phyloP scores from a whole-genome alignment of 495 filamentous ascomycete species.

The Glonium stellatum region DNA sequence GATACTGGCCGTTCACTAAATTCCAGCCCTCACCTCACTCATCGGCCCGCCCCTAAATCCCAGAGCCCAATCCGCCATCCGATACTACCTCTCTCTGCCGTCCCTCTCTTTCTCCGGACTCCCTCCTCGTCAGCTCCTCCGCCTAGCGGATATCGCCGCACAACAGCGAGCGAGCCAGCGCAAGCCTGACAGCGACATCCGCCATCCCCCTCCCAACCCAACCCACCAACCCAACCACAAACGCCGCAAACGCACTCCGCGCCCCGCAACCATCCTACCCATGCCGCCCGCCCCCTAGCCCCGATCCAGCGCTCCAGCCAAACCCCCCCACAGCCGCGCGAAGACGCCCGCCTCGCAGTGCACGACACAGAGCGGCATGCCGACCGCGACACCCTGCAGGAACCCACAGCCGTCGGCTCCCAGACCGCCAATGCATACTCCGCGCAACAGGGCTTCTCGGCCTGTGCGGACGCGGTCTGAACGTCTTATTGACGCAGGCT shows the following conservation, averaged over 20 bases:
- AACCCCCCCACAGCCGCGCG: neutral
- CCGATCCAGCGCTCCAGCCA: slow-evolving; percentile 14
- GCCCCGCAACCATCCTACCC: neutral
- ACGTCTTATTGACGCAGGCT: slow-evolving; percentile 55
- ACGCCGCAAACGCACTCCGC: slow-evolving; percentile 12
- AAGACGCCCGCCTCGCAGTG: slow-evolving; percentile 8
- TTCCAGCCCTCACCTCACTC: too few relatives aligned
- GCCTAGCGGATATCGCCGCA: slow-evolving; percentile 7
- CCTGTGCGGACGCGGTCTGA: slow-evolving; percentile 60
- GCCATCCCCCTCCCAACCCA: slow-evolving; percentile 21
- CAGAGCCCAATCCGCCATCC: slow-evolving; percentile 48
- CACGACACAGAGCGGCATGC: slow-evolving; percentile 5
- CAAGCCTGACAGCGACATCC: slow-evolving; percentile 8
- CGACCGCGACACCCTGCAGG: slow-evolving; percentile 38
- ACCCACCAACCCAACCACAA: slow-evolving; percentile 8
- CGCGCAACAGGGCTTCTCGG: slow-evolving; percentile 48
- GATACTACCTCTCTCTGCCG: slow-evolving; percentile 42
- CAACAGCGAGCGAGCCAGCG: slow-evolving; percentile 7
- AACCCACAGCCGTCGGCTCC: slow-evolving; percentile 45
- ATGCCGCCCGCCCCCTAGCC: neutral
- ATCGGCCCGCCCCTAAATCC: slow-evolving; percentile 48
- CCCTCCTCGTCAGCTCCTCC: slow-evolving; percentile 33
- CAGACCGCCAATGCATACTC: slow-evolving; percentile 54
- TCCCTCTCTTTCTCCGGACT: slow-evolving; percentile 24
- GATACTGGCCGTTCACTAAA: too few relatives aligned